Conservation (phyloP, 257 asterid genomes). For the Nicotiana paniculata region DNA sequence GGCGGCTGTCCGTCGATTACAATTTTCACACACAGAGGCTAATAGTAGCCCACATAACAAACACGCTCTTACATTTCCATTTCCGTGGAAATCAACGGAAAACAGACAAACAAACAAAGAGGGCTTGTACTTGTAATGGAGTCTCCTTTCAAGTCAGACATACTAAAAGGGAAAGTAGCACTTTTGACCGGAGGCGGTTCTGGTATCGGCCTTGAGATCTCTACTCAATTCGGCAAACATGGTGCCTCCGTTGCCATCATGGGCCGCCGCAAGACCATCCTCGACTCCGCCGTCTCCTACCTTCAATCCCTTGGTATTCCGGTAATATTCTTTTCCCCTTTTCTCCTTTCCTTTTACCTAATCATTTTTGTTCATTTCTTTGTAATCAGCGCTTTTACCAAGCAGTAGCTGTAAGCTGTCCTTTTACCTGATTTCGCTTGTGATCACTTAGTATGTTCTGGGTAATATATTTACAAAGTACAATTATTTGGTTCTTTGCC, state of each 20-base stretch:
- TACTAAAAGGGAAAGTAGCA: conserved; percentile 67
- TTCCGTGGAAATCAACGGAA: too few relatives aligned
- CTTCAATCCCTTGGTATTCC: conserved; percentile 68
- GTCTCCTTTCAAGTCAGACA: conserved; percentile 71
- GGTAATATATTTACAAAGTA: background rate
- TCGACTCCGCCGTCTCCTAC: conserved; percentile 62
- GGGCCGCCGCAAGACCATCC: conserved; percentile 81
- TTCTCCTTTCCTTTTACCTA: too few relatives aligned
- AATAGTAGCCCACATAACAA: too few relatives aligned
- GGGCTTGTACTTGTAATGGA: background rate
- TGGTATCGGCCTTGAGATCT: conserved; percentile 77
- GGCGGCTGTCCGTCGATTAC: background rate
- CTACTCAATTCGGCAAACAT: conserved; percentile 74
- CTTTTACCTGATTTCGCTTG: background rate
- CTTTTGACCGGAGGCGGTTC: conserved; percentile 90
- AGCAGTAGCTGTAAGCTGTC: too few relatives aligned
- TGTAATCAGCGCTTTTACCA: too few relatives aligned
- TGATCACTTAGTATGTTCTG: background rate
- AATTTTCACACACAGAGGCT: too few relatives aligned
- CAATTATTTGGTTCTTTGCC: background rate
- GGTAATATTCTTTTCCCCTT: conserved; percentile 16
- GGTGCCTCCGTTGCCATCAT: conserved; percentile 85
- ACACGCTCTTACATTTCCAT: too few relatives aligned
- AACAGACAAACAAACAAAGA: too few relatives aligned
- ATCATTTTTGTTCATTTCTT: background rate